Base-by-base conservation (phyloP, 805 yeast genomes). In the Candida sanyiensis region DNA sequence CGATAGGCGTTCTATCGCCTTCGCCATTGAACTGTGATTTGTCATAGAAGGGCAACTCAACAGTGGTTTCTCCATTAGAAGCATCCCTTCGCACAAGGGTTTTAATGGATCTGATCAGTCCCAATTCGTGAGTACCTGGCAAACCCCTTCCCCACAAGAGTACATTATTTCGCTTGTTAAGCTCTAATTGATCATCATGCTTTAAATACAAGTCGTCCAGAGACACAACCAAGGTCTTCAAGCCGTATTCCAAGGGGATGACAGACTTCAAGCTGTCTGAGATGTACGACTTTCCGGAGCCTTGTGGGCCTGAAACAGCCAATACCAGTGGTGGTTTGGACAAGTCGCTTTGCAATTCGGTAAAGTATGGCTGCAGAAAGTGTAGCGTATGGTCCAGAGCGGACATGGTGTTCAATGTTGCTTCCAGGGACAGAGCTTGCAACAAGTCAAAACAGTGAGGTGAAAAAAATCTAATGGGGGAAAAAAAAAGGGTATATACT, bases 71-170 rank as follows among this genome's bases (percentile, higher is more conserved):
- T 52, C 55, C 29, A 66, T 51, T 20, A 47, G 46, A 6, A 48
- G 42, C 28, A 83, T 46, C 6, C 70, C 57, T 7, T 58, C 47
- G 6, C 46, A 33, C 15, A 10, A 35, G 18, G 11, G 13, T 35
- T 20, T 35, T 22, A 17, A 39, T 27, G 8, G 21, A 24, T 7
- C 21, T 15, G 17, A 35, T 20, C 32, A 40, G 20, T 11, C 40
- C 48, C 23, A 84, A 52, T 53, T 90, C 97, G 57, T 90, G 98
- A 0, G 97, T 90, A 0, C 97, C 97, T 0, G 97, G 97, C 12
- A 85, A 67, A 0, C 97, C 97, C 19, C 97, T 64, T 3, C 95
- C 95, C 42, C 68, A 72, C 13, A 86, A 52, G 33, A 90, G 62
- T 25, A 61, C 56, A 54, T 85, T 84, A 11, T 61, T 69, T 1